Conservation (phyloP, 257 asterid genomes). For the Primulina huaijiensis region DNA sequence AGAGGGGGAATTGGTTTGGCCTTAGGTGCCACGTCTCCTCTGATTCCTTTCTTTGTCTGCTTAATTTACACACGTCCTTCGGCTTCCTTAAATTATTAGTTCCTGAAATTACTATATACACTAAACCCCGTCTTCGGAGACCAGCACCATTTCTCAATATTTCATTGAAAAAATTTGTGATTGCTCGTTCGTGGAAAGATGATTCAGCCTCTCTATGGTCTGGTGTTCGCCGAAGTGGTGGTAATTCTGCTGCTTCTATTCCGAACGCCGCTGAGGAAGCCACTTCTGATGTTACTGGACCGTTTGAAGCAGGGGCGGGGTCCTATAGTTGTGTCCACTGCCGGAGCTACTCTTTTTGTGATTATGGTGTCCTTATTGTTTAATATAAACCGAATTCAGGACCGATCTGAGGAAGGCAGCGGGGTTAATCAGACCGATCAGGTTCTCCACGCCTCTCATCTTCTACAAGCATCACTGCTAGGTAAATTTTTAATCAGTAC, state of each 20-base stretch:
- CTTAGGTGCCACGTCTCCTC: not conserved
- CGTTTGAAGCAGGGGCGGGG: constrained; percentile 70
- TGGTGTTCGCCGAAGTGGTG: constrained; percentile 57
- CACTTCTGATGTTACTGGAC: constrained; percentile 49
- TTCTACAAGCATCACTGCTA: constrained; percentile 62
- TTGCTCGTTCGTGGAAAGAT: constrained; percentile 23
- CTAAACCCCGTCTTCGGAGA: not conserved
- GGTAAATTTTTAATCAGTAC: constrained; percentile 31
- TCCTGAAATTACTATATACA: not conserved
- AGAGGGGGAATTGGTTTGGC: not conserved
- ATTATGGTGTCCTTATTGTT: constrained; percentile 49
- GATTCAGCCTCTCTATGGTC: constrained; percentile 67
- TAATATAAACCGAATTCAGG: constrained; percentile 41
- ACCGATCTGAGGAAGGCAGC: constrained; percentile 45
- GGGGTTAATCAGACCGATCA: constrained; percentile 62
- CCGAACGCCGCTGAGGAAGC: constrained; percentile 69
- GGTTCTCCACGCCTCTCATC: constrained; percentile 60
- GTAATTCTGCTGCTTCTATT: constrained; percentile 53
- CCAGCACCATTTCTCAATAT: not conserved
- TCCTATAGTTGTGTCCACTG: constrained; percentile 67
- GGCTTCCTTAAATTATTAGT: not conserved
- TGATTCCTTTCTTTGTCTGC: not conserved
- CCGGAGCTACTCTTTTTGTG: constrained; percentile 59
- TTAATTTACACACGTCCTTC: not conserved
- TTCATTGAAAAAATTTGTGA: not conserved